Conservation (phyloP, 176 grass and related monocot species). For the Zizania latifolia region DNA sequence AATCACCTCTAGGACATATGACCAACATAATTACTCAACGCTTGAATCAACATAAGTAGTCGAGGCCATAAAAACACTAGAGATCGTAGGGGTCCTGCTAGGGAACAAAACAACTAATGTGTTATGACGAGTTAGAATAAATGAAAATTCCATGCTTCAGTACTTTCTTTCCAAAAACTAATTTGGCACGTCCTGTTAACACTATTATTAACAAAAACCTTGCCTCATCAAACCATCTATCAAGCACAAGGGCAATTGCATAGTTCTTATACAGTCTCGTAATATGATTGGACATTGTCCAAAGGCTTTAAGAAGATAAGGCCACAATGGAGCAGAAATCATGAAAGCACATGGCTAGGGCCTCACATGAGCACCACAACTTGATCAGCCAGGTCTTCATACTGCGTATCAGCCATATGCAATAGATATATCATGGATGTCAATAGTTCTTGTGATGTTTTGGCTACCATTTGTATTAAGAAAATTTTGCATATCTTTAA, state of each 20-base stretch:
- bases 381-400: neutral
- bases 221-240: neutral
- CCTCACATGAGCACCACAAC: constrained; percentile 9
- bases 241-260: neutral
- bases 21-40: constrained; percentile 59
- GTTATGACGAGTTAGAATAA: neutral
- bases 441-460: neutral
- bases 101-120: neutral
- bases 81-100: constrained; percentile 25
- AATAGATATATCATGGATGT: no score
- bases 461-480: neutral
- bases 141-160: neutral
- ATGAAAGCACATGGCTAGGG: neutral
- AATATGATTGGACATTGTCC: no score
- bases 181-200: neutral
- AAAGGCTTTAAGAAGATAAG: constrained; percentile 18
- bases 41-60: constrained; percentile 49
- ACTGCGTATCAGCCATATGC: no score
- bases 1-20: no score
- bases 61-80: constrained; percentile 48
- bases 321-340: constrained; percentile 13
- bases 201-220: constrained; percentile 3
- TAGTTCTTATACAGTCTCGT: neutral
- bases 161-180: no score
- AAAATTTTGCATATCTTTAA: neutral